A percentile compares a stretch with the other conserved stretches of the same genome.
phyloP scores from a whole-genome alignment of 371 early-diverging fungal species.

The Haplosporangium sp. region DNA sequence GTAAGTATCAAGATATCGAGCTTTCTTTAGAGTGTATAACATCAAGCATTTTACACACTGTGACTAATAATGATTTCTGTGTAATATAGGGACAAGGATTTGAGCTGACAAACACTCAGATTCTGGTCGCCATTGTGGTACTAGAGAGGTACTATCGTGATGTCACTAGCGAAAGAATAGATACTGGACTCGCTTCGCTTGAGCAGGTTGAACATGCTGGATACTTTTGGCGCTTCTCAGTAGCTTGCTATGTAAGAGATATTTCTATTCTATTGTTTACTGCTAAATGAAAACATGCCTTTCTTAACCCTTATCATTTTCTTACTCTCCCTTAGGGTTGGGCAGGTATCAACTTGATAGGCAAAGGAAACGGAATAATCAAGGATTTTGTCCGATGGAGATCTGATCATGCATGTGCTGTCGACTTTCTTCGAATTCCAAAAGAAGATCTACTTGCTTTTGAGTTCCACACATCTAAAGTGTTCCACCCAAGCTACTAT shows the following conservation, averaged over 20 bases:
- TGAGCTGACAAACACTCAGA: constrained; percentile 79
- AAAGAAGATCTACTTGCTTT: constrained; percentile 81
- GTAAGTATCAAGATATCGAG: constrained; percentile 52
- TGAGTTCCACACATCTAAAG: constrained; percentile 76
- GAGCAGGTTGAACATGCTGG: constrained; percentile 70
- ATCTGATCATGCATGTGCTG: constrained; percentile 78
- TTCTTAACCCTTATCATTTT: background rate
- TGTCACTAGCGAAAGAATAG: constrained; percentile 59
- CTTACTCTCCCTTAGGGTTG: constrained; percentile 68
- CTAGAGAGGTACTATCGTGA: constrained; percentile 71
- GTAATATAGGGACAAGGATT: constrained; percentile 77
- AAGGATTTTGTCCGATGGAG: constrained; percentile 77
- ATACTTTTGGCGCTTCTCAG: constrained; percentile 71
- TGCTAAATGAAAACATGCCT: background rate
- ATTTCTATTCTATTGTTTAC: background rate
- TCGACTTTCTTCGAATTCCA: constrained; percentile 75
- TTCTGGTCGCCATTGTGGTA: constrained; percentile 77
- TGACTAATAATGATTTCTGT: background rate
- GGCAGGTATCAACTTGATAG: constrained; percentile 85
- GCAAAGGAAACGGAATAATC: constrained; percentile 76
- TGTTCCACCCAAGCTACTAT: constrained; percentile 86
- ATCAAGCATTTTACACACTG: background rate
- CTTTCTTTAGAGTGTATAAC: background rate
- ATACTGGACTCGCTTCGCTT: constrained; percentile 54
- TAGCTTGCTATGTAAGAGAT: constrained; percentile 65